Percentiles rank a stretch among this genome's conserved stretches.
phyloP scores from a whole-genome alignment of 208 protist species.

The Crithidia thermophila region DNA sequence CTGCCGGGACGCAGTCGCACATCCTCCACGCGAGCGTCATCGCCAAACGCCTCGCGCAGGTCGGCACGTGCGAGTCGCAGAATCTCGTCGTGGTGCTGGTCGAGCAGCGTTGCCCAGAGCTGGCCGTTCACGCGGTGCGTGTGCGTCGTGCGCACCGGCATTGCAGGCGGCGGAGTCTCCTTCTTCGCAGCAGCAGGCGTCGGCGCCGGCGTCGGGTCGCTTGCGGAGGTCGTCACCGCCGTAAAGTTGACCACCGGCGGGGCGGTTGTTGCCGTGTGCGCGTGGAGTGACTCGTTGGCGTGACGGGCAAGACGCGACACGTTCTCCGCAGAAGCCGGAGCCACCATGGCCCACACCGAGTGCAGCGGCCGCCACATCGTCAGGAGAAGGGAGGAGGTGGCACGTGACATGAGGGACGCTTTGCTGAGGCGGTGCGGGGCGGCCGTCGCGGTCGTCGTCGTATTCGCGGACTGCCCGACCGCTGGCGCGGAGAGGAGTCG shows the following conservation, averaged over 20 bases:
- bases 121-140: slow-evolving; percentile 23
- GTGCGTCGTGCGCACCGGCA: slow-evolving; percentile 12
- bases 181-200: background rate
- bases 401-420: slow-evolving; percentile 4
- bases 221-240: background rate
- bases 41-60: slow-evolving; percentile 18
- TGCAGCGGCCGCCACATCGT: slow-evolving; percentile 20
- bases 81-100: slow-evolving; percentile 3
- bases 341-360: slow-evolving; percentile 11
- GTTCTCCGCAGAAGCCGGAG: no score
- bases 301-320: no score
- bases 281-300: no score
- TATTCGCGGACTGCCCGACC: slow-evolving; percentile 1
- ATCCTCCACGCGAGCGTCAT: background rate
- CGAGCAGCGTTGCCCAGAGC: slow-evolving; percentile 29
- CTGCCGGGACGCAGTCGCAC: slow-evolving; percentile 28
- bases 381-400: slow-evolving; percentile 8
- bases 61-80: slow-evolving; percentile 24
- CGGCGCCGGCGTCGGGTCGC: background rate
- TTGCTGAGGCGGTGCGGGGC: background rate
- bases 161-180: background rate
- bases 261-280: no score
- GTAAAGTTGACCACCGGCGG: background rate
- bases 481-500: background rate
- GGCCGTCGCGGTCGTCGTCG: background rate